Conservation (phyloP, 169 alveolate genomes). For the Eimeria maxima region DNA sequence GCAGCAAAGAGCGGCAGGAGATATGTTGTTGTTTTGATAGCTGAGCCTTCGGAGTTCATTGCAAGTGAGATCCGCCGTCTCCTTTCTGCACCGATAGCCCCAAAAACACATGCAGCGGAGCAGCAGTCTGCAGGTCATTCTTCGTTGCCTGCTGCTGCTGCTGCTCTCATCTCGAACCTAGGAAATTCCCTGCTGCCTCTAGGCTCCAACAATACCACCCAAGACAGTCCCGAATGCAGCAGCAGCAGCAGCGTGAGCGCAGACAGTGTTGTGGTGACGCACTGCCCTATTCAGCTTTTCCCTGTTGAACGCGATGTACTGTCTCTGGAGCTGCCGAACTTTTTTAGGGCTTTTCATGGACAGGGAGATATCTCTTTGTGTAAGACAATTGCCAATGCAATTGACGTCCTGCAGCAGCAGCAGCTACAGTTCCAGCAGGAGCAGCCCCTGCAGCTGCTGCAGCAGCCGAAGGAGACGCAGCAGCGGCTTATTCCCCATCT, state of each 20-base stretch:
- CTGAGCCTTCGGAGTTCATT: slow-evolving; percentile 66
- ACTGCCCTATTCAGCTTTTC: slow-evolving; percentile 57
- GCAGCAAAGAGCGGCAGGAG: slow-evolving; percentile 62
- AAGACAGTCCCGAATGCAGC: not conserved
- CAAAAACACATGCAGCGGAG: slow-evolving; percentile 16
- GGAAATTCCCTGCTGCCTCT: slow-evolving; percentile 52
- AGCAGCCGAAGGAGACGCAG: slow-evolving; percentile 44
- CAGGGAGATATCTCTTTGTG: slow-evolving; percentile 58
- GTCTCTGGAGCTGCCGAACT: slow-evolving; percentile 74
- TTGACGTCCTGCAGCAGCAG: slow-evolving; percentile 79
- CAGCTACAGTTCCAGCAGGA: slow-evolving; percentile 14
- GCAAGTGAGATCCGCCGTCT: slow-evolving; percentile 78
- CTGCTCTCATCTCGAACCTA: slow-evolving; percentile 34
- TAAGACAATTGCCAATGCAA: slow-evolving; percentile 39
- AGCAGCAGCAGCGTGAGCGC: slow-evolving; percentile 39
- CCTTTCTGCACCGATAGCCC: slow-evolving; percentile 22
- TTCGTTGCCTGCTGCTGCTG: slow-evolving; percentile 15
- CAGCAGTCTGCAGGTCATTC: not conserved
- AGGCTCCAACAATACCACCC: not conserved
- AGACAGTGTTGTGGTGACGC: slow-evolving; percentile 67
- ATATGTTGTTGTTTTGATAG: slow-evolving; percentile 46
- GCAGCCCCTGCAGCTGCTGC: no score
- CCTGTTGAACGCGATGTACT: slow-evolving; percentile 73
- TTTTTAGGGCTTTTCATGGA: slow-evolving; percentile 52
- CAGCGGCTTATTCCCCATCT: slow-evolving; percentile 62